Conservation (phyloP, 129 eudicot genomes). For the Helichrysum umbraculigerum region DNA sequence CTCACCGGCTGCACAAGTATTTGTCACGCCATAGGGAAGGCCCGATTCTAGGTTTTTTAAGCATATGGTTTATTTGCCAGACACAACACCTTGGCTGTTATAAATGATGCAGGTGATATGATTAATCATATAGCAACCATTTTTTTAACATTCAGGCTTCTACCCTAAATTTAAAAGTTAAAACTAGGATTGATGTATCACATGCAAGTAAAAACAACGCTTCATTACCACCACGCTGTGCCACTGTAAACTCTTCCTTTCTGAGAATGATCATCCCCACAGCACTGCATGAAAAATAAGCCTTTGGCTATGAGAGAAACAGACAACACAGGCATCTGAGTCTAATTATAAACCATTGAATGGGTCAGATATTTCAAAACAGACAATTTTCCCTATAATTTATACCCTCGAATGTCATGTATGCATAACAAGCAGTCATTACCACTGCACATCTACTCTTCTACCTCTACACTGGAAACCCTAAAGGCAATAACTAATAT, state of each 20-base stretch:
- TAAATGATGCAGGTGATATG: neutral
- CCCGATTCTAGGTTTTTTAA: too few species aligned
- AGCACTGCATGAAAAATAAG: neutral
- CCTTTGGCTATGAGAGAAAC: neutral
- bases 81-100: neutral
- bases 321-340: constrained; percentile 18
- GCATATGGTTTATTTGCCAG: neutral
- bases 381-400: constrained; percentile 32
- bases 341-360: constrained; percentile 32
- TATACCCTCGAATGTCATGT: constrained; percentile 27
- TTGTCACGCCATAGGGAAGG: neutral
- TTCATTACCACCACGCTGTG: too few species aligned
- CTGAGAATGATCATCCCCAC: neutral
- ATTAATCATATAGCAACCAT: neutral
- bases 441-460: constrained; percentile 30
- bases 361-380: constrained; percentile 22
- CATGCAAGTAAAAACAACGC: too few species aligned
- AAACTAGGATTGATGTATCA: neutral
- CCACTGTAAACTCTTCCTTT: neutral
- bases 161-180: neutral
- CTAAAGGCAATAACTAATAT: constrained; percentile 25
- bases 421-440: constrained; percentile 33
- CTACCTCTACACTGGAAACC: constrained; percentile 19
- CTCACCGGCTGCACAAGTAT: neutral
- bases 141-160: neutral